phyloP scores from a whole-genome alignment of 345 rosid genomes.

The Bretschneidera sinensis region DNA sequence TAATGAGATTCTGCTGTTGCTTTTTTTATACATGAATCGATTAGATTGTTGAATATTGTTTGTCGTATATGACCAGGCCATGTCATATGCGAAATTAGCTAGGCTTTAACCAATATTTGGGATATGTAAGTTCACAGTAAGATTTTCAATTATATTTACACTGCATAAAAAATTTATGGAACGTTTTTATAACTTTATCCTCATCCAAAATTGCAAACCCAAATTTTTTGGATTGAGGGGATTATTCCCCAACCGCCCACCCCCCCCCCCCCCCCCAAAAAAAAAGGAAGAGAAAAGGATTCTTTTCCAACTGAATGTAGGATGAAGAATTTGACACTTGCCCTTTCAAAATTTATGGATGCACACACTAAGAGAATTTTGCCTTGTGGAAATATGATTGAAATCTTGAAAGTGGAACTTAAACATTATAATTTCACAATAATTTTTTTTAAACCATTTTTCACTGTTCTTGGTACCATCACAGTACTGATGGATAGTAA shows the following conservation, averaged over 20 bases:
- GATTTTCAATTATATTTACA: neutral
- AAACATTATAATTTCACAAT: too few species aligned
- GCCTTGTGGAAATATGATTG: neutral
- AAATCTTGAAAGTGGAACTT: neutral
- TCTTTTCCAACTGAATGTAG: neutral
- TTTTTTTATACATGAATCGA: neutral
- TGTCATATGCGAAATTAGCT: slow-evolving; percentile 98
- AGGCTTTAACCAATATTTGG: slow-evolving; percentile 94
- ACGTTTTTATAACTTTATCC: neutral
- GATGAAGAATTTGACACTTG: too few species aligned
- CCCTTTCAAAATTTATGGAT: too few species aligned
- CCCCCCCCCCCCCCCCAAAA: too few species aligned
- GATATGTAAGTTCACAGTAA: slow-evolving; percentile 60
- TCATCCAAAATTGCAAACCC: neutral
- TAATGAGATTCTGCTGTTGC: neutral
- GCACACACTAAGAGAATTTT: too few species aligned
- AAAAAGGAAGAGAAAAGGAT: too few species aligned
- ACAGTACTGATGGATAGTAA: too few species aligned
- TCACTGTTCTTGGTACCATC: too few species aligned
- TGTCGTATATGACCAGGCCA: slow-evolving; percentile 67
- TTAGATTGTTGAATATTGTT: neutral
- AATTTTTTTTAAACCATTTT: too few species aligned
- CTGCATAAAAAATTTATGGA: neutral
- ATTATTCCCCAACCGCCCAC: too few species aligned
- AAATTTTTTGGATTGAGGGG: too few species aligned